Percentiles rank a stretch among this genome's conserved stretches.
Conservation (phyloP, 139 green algal species). For the Diplosphaera chodatii region DNA sequence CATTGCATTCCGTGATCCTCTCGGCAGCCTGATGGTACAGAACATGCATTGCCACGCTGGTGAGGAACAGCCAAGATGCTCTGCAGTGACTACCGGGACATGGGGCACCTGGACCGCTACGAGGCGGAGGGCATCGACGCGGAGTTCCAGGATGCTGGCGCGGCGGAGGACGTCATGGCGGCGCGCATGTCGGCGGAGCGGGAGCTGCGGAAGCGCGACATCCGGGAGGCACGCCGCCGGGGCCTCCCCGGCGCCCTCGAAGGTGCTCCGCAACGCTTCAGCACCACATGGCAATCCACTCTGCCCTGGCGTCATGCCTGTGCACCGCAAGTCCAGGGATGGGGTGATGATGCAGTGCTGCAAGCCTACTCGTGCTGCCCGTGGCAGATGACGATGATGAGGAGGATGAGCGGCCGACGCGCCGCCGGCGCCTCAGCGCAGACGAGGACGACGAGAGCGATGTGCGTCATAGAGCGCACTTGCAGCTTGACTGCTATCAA, state of each 20-base stretch:
- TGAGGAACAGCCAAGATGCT: too few species aligned
- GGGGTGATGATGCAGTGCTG: too few species aligned
- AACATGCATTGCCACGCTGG: too few species aligned
- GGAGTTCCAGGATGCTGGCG: slow-evolving; percentile 32
- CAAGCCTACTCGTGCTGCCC: too few species aligned
- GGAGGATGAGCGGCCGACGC: slow-evolving; percentile 31
- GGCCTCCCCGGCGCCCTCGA: slow-evolving; percentile 51
- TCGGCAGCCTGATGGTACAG: too few species aligned
- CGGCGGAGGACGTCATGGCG: slow-evolving; percentile 45
- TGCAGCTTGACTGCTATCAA: too few species aligned
- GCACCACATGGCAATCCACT: too few species aligned
- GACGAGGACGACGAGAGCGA: slow-evolving; percentile 43
- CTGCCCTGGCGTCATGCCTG: too few species aligned
- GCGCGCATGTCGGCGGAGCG: slow-evolving; percentile 65
- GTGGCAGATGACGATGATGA: slow-evolving; percentile 25
- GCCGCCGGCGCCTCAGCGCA: slow-evolving; percentile 41
- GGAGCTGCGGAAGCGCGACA: slow-evolving; percentile 61
- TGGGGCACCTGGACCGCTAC: slow-evolving; percentile 81
- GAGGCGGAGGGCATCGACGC: slow-evolving; percentile 80
- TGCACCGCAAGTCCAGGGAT: too few species aligned
- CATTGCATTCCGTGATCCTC: too few species aligned
- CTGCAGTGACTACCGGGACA: slow-evolving; percentile 88
- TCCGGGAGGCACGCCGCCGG: slow-evolving; percentile 19
- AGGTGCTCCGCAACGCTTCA: slow-evolving; percentile 21
- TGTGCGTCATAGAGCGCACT: slow-evolving; percentile 25